Percentiles rank a stretch among this genome's conserved stretches.
These are phyloP conservation scores for Coniochaeta sp. DNA, from an alignment of 2,329 filamentous ascomycete species.

Conservation along the genomic window DNA sequence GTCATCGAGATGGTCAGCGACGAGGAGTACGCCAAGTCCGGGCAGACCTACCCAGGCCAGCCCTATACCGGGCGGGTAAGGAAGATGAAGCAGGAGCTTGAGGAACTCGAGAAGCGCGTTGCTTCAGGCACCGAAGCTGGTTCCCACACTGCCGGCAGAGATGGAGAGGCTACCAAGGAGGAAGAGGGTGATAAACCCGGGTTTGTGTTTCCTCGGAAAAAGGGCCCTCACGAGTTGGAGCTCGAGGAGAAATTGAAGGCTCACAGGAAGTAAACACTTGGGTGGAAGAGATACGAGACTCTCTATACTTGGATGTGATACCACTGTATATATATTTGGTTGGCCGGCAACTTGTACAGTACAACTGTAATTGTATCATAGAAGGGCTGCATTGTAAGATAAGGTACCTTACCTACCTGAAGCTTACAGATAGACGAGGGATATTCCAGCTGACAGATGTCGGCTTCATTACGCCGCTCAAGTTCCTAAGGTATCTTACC, in stretches of 20 bases:
- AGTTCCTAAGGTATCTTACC: too few relatives aligned
- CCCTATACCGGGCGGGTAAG: constrained; percentile 40
- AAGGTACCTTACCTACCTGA: too few relatives aligned
- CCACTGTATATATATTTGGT: not conserved
- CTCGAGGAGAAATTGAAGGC: constrained; percentile 14
- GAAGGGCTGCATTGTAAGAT: not conserved
- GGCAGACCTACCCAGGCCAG: constrained; percentile 45
- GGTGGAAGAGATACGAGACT: not conserved
- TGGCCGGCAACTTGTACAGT: not conserved
- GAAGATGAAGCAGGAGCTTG: constrained; percentile 28
- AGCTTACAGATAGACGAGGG: not conserved
- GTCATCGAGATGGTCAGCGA: constrained; percentile 53
- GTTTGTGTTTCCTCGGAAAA: constrained; percentile 16
- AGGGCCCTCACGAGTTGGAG: constrained; percentile 8
- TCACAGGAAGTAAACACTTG: constrained; percentile 2
- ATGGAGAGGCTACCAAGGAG: not conserved
- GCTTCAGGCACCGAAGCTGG: constrained; percentile 11
- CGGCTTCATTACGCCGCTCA: not conserved
- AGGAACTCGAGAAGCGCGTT: constrained; percentile 21
- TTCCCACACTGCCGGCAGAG: not conserved
- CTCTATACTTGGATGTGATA: not conserved
- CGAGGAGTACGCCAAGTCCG: constrained; percentile 41
- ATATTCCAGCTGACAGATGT: not conserved
- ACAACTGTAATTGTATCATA: not conserved
- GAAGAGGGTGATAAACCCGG: not conserved